Evolutionary conservation across 1,284 basidiomycete species (phyloP).

Genomic region (Hemileia vastatrix): DNA sequence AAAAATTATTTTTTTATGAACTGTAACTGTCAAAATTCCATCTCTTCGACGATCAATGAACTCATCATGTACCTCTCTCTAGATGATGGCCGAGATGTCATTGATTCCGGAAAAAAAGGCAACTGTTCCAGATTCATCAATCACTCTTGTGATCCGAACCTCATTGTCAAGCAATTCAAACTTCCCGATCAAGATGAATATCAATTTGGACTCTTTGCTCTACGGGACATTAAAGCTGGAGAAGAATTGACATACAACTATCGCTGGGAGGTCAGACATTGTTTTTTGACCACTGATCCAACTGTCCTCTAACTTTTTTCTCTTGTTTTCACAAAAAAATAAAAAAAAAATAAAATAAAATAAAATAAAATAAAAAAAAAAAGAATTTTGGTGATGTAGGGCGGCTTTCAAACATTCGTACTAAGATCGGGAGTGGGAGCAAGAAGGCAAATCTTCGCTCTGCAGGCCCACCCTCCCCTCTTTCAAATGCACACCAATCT

Average conservation of each 20-base stretch:
- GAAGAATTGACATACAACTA: slow-evolving; percentile 21
- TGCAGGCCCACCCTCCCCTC: no score
- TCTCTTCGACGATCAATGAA: background rate
- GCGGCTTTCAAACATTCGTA: no score
- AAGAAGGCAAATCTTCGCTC: no score
- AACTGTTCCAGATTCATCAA: slow-evolving; percentile 21
- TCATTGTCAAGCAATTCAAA: slow-evolving; percentile 14
- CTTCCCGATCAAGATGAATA: slow-evolving; percentile 19
- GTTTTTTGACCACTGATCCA: no score
- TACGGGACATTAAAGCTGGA: slow-evolving; percentile 15
- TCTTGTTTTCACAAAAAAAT: no score
- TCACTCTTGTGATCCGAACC: slow-evolving; percentile 18
- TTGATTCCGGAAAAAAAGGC: slow-evolving; percentile 20
- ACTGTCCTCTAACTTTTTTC: no score
- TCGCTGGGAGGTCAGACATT: slow-evolving; percentile 15
- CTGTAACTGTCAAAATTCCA: slow-evolving; percentile 3
- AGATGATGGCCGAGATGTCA: slow-evolving; percentile 22
- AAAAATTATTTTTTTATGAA: slow-evolving; percentile 21
- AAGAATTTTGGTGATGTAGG: no score
- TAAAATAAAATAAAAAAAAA: no score
- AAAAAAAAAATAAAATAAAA: no score
- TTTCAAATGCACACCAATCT: no score
- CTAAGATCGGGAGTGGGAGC: no score
- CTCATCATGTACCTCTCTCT: background rate
- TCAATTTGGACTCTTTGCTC: slow-evolving; percentile 18